Evolutionary conservation across 2,329 filamentous ascomycete genomes (phyloP), one percentile per base, ranked within the genome.

Genomic region (Niveomyces coronatus): DNA sequence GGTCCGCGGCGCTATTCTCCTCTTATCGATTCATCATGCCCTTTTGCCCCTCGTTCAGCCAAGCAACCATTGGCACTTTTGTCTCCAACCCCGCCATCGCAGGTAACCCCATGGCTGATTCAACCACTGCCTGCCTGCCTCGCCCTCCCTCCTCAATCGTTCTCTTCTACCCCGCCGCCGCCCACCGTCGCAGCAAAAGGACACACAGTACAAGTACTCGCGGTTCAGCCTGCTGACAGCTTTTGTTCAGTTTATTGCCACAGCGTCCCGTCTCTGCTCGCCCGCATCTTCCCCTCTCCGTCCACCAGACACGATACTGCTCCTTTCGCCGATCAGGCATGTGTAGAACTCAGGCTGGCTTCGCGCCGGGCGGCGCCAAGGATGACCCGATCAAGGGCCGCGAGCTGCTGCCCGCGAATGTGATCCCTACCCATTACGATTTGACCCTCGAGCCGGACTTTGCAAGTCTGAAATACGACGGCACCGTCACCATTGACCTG

Each of bases 361-460:
- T 53, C 49, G 60, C 59, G 27, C 47, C 50, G 50, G 53, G 53
- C 40, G 52, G 57, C 46, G 56, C 54, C 41, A 55, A 55, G 39
- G 53, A 33, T 26, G 34, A 37, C 37, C 27, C 41, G 13, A 40
- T 44, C 31, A 62, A 53, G 14, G 51, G 47, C 27, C 80, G 89
- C 52, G 83, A 94, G 67, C 81, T 96, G 47, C 72, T 96, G 51
- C 91, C 89, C 37, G 79, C 80, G 62, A 94, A 95, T 55, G 86
- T 95, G 53, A 82, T 89, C 59, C 88, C 89, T n/a, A 64, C 72
- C 27, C 87, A 96, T 65, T 96, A 96, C 64, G 78, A 94, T 60
- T 64, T 96, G 50, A 91, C 85, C 2, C 71, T 96, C 45, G 91
- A 96, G 65, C 87, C 89, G 39, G 77, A 95, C 65, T 84, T 96